Evolutionary conservation across 192 early-diverging fungal genomes (phyloP).

Genomic region (Backusella tarrabulga): DNA sequence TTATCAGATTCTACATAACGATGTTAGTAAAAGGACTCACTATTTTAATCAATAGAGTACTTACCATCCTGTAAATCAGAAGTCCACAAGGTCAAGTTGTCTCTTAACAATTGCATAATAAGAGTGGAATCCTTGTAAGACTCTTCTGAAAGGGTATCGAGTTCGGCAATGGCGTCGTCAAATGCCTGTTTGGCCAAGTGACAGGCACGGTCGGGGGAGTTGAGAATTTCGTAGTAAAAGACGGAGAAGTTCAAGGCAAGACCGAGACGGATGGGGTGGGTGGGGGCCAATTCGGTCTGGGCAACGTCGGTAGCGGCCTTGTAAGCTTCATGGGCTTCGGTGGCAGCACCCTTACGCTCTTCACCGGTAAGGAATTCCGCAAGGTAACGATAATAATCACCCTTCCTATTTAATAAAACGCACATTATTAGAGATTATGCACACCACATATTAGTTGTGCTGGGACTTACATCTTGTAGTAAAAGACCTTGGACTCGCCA

Average conservation of each 20-base stretch:
- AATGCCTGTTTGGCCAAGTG: conserved; percentile 94
- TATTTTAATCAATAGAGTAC: not conserved
- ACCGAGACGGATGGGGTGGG: conserved; percentile 97
- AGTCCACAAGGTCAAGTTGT: conserved; percentile 97
- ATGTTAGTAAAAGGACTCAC: not conserved
- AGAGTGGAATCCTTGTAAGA: conserved; percentile 97
- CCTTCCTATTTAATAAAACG: conserved; percentile 56
- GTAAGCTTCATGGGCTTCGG: conserved; percentile 85
- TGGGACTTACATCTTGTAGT: conserved; percentile 89
- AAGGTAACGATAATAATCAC: conserved; percentile 96
- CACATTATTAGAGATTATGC: too few species aligned
- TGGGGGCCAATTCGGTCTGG: conserved; percentile 73
- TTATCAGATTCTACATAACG: not conserved
- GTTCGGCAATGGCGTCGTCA: conserved; percentile 94
- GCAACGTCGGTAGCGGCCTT: conserved; percentile 90
- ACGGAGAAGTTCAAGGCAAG: conserved; percentile 97
- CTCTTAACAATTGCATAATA: conserved; percentile 97
- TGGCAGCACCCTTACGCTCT: conserved; percentile 75
- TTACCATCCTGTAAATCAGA: conserved; percentile 68
- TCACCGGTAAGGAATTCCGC: conserved; percentile 90
- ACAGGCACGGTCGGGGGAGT: conserved; percentile 96
- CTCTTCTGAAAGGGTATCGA: conserved; percentile 90
- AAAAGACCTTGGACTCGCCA: conserved; percentile 97
- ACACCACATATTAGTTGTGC: too few species aligned
- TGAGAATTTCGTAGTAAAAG: conserved; percentile 98